These are phyloP conservation scores for Ichthyophthirius multifiliis DNA, from an alignment of 169 alveolate genomes.

Conservation along the genomic window DNA sequence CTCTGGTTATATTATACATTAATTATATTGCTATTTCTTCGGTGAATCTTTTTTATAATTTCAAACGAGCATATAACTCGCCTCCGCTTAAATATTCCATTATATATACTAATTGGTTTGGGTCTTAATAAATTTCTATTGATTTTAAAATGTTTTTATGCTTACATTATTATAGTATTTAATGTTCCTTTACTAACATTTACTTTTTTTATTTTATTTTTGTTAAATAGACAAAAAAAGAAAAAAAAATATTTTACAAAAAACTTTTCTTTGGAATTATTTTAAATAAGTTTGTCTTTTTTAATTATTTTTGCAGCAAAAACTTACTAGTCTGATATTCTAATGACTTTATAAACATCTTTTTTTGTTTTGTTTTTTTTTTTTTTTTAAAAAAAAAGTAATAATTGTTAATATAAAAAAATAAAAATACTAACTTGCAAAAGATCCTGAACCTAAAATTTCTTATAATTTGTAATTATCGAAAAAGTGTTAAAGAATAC, in stretches of 20 bases:
- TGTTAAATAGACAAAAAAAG: no score
- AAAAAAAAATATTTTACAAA: background rate
- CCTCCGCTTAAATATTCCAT: conserved; percentile 19
- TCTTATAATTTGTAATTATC: background rate
- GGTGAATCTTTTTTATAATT: conserved; percentile 3
- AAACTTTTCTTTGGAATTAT: conserved; percentile 20
- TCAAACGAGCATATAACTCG: background rate
- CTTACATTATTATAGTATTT: background rate
- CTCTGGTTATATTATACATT: conserved; percentile 6
- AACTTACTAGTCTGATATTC: background rate
- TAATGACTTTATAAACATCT: background rate
- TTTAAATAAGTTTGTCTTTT: conserved; percentile 9
- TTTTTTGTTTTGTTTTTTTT: background rate
- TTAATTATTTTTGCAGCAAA: conserved; percentile 28
- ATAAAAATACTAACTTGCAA: no score
- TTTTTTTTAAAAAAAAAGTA: background rate
- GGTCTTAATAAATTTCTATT: conserved; percentile 20
- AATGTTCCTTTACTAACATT: conserved; percentile 20
- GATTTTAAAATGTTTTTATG: conserved; percentile 9
- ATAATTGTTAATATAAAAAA: no score
- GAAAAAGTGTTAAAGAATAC: background rate
- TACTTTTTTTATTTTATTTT: no score
- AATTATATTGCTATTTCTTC: conserved; percentile 11
- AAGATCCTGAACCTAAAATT: conserved; percentile 10
- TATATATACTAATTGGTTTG: conserved; percentile 7